Base-by-base conservation (phyloP, 768 basidiomycete species). In the Tylopilus sp. region DNA sequence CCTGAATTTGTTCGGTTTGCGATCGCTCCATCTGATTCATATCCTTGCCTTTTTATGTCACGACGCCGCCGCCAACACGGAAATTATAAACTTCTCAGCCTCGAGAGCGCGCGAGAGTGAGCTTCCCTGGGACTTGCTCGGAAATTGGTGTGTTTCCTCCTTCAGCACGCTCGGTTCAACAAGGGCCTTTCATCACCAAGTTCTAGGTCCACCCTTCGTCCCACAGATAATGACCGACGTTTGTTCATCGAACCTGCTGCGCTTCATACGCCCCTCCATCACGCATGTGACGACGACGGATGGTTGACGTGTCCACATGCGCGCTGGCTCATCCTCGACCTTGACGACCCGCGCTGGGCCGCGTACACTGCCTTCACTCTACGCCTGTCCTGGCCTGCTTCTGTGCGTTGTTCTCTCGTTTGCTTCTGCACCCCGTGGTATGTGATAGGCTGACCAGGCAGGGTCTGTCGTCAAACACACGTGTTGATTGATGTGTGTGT, bases 21-120 rank as follows among this genome's bases (percentile, higher is more conserved):
- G 51, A 55, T 53, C 57, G 25, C 50, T 57, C 36, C 44, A 47
- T 52, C 54, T 58, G 22, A 47, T 57, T 31, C 43, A 44, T 52
- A 52, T 58, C 28, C 40, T 68, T 1, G 53, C 28, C 43, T 44
- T 63, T 40, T 53, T 62, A 55, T 66, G 59, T 57, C 64, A 69
- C 52, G 42, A 48, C 35, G 69, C 56, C 28, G 57, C 68, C 45
- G 82, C 77, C 20, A 85, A 86, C 65, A 86, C 85, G 31, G 83
- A 86, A 69, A 85, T 86, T 58, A 66, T 82, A 63, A 82, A 81
- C 63, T 82, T 86, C 60, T 63, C 61, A 22, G 68, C 73, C 41
- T 58, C 66, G 15, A 65, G 64, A 38, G 58, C 15, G 53, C 42
- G 28, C 40, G 15, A 49, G 9, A 54, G 55, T 21, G 57, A 58